Percentiles rank a stretch among this genome's conserved stretches.
Evolutionary conservation across 2,329 filamentous ascomycete genomes (phyloP).

Genomic region (Madurella mycetomatis): DNA sequence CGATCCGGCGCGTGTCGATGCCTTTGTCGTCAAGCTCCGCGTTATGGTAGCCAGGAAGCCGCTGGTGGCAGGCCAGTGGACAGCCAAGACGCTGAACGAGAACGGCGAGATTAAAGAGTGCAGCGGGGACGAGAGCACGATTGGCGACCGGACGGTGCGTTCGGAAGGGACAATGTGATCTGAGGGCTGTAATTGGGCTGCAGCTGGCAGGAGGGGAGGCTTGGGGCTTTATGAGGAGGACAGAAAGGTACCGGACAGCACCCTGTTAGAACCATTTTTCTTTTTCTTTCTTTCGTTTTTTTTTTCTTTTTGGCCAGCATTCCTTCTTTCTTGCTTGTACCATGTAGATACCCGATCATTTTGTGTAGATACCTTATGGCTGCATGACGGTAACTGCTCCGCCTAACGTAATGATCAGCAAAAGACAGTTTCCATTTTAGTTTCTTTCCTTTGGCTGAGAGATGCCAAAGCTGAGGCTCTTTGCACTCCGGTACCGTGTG

Average conservation of each 20-base stretch:
- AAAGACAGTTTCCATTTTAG: background rate
- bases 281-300: too few species aligned
- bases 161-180: conserved; percentile 19
- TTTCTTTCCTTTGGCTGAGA: background rate
- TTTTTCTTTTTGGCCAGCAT: background rate
- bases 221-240: background rate
- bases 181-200: background rate
- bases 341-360: conserved; percentile 21
- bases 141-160: conserved; percentile 20
- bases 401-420: conserved; percentile 4
- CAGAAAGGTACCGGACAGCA: background rate
- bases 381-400: background rate
- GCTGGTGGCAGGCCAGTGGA: conserved; percentile 27
- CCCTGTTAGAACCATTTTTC: background rate
- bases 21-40: conserved; percentile 44
- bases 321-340: conserved; percentile 3
- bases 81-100: conserved; percentile 25
- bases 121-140: conserved; percentile 28
- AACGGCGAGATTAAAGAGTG: conserved; percentile 22
- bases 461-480: background rate
- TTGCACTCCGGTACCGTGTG: background rate
- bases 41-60: conserved; percentile 51
- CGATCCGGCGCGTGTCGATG: conserved; percentile 39
- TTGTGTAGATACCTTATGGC: conserved; percentile 11
- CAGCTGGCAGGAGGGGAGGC: background rate